A percentile compares a stretch with the other conserved stretches of the same genome.
phyloP scores from a whole-genome alignment of 2,329 filamentous ascomycete genomes.

The Diaporthe ilicicola region DNA sequence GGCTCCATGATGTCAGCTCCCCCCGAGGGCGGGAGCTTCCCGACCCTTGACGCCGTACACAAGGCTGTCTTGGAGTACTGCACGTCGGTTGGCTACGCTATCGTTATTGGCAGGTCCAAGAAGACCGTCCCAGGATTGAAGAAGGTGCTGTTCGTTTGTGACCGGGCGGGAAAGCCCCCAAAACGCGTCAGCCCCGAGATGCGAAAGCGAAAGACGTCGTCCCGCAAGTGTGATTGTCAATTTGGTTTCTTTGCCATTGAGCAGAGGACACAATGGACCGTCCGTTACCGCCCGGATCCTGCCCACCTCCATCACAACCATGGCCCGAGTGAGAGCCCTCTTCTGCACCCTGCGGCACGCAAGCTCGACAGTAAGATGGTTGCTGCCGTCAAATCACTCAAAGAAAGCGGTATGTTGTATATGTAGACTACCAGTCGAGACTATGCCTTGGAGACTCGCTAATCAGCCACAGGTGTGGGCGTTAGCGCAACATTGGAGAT shows the following conservation, averaged over 20 bases:
- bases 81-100: constrained; percentile 72
- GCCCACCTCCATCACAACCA: constrained; percentile 70
- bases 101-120: constrained; percentile 73
- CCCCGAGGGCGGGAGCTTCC: constrained; percentile 70
- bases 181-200: constrained; percentile 70
- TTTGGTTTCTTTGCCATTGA: constrained; percentile 77
- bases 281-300: constrained; percentile 69
- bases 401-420: constrained; percentile 66
- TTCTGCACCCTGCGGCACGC: constrained; percentile 71
- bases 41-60: constrained; percentile 71
- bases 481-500: constrained; percentile 74
- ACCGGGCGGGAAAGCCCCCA: constrained; percentile 70
- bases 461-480: constrained; percentile 62
- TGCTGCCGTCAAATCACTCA: constrained; percentile 71
- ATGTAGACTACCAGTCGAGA: neutral
- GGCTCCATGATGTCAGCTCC: constrained; percentile 69
- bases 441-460: constrained; percentile 36
- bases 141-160: constrained; percentile 74
- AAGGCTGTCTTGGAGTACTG: constrained; percentile 72
- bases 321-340: constrained; percentile 71
- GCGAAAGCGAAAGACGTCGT: constrained; percentile 72
- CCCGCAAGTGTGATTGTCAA: constrained; percentile 73
- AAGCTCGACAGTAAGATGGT: constrained; percentile 75
- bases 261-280: constrained; percentile 72
- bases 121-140: constrained; percentile 73